phyloP scores from a whole-genome alignment of 306 rosid species.

The Casuarina cunninghamiana region DNA sequence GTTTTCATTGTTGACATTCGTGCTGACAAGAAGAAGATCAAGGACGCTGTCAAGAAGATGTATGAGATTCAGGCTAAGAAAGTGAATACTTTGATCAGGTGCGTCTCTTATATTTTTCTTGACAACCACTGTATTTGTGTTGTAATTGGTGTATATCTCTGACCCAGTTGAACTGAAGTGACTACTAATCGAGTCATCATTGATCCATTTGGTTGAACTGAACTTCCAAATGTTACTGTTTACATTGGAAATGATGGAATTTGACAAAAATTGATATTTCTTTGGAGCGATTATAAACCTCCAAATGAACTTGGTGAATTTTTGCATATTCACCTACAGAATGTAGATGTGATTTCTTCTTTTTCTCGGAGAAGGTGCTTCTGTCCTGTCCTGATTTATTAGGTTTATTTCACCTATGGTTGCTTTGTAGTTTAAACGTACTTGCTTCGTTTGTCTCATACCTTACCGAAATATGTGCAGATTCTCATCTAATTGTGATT shows the following conservation, averaged over 20 bases:
- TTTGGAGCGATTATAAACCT: background rate
- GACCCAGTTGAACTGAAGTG: no score
- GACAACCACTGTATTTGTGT: background rate
- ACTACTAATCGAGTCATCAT: background rate
- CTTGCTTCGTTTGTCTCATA: background rate
- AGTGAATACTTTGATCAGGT: constrained; percentile 90
- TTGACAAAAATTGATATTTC: background rate
- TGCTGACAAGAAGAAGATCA: constrained; percentile 89
- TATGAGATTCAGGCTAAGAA: constrained; percentile 87
- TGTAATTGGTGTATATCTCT: background rate
- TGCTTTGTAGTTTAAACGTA: background rate
- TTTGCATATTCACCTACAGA: background rate
- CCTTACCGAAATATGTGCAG: background rate
- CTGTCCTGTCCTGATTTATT: background rate
- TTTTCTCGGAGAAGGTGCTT: background rate
- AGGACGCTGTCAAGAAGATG: constrained; percentile 84
- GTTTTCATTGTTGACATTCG: constrained; percentile 85
- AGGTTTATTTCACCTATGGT: background rate
- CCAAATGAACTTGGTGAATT: background rate
- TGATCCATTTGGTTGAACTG: background rate
- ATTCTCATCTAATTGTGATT: constrained; percentile 1
- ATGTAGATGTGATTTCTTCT: background rate
- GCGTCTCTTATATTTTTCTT: constrained; percentile 1
- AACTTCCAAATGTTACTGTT: background rate
- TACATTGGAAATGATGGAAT: background rate